phyloP scores from a whole-genome alignment of 768 basidiomycete species.

The Boletus reticuloceps region DNA sequence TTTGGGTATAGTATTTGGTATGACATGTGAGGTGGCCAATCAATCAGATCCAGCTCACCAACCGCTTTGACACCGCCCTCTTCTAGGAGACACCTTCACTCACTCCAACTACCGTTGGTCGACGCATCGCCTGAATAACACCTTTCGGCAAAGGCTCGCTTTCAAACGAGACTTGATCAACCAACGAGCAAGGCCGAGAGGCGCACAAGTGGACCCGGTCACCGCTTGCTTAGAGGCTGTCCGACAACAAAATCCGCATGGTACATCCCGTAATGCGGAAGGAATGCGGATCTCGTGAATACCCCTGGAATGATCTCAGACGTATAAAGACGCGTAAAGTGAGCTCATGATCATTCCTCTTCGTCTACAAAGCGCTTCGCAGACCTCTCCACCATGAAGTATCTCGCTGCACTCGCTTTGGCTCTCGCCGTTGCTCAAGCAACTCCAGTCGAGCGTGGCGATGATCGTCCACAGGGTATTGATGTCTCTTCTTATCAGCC shows the following conservation, averaged over 20 bases:
- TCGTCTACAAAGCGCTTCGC: background rate
- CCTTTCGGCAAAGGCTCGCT: no score
- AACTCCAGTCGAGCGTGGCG: slow-evolving; percentile 31
- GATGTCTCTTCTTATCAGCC: slow-evolving; percentile 55
- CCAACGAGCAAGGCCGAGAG: no score
- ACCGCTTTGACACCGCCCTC: no score
- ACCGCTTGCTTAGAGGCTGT: no score
- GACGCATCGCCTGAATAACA: no score
- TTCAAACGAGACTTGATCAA: no score
- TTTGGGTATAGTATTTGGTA: no score
- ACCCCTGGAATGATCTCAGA: background rate
- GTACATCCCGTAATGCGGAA: background rate
- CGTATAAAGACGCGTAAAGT: slow-evolving; percentile 9
- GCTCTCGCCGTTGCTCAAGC: slow-evolving; percentile 11
- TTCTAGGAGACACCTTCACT: no score
- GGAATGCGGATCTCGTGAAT: background rate
- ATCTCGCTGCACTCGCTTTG: slow-evolving; percentile 14
- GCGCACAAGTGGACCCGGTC: no score
- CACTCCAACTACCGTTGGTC: no score
- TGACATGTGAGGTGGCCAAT: no score
- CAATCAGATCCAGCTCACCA: no score
- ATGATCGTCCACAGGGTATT: slow-evolving; percentile 46
- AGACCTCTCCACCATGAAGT: slow-evolving; percentile 17
- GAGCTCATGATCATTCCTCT: background rate
- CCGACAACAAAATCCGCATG: background rate